Conservation (phyloP, 1,284 basidiomycete species). For the Porodaedalea pini region DNA sequence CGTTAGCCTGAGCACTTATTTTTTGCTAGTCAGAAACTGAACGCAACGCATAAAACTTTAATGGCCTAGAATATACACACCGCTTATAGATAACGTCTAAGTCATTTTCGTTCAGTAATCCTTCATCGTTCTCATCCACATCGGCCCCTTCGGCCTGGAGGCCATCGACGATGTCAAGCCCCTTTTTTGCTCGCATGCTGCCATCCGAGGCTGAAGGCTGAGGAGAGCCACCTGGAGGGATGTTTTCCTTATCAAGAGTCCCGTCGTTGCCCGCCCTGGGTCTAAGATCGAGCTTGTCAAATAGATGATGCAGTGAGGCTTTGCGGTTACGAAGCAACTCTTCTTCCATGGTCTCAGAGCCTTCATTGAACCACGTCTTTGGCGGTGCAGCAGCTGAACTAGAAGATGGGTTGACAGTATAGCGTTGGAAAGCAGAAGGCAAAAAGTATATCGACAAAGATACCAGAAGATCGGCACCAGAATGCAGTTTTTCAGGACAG, state of each 20-base stretch:
- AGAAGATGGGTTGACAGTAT: constrained; percentile 34
- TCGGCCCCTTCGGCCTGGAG: constrained; percentile 54
- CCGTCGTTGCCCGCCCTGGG: constrained; percentile 45
- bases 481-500: constrained; percentile 59
- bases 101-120: constrained; percentile 76
- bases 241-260: constrained; percentile 14
- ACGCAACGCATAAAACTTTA: background rate
- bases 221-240: constrained; percentile 5
- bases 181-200: constrained; percentile 6
- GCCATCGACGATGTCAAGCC: constrained; percentile 28
- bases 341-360: constrained; percentile 73
- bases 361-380: constrained; percentile 56
- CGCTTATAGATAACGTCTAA: constrained; percentile 79
- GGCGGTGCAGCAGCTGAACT: constrained; percentile 29
- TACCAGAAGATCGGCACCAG: constrained; percentile 68
- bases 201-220: background rate
- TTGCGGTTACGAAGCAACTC: constrained; percentile 75
- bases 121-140: constrained; percentile 59
- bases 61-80: constrained; percentile 37
- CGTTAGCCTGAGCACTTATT: constrained; percentile 77
- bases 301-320: constrained; percentile 57
- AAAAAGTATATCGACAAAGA: constrained; percentile 67
- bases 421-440: constrained; percentile 57
- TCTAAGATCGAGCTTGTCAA: constrained; percentile 59
- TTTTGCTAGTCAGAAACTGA: background rate